phyloP scores from a whole-genome alignment of 768 basidiomycete genomes.

The Leucosporidium creatinivorum region DNA sequence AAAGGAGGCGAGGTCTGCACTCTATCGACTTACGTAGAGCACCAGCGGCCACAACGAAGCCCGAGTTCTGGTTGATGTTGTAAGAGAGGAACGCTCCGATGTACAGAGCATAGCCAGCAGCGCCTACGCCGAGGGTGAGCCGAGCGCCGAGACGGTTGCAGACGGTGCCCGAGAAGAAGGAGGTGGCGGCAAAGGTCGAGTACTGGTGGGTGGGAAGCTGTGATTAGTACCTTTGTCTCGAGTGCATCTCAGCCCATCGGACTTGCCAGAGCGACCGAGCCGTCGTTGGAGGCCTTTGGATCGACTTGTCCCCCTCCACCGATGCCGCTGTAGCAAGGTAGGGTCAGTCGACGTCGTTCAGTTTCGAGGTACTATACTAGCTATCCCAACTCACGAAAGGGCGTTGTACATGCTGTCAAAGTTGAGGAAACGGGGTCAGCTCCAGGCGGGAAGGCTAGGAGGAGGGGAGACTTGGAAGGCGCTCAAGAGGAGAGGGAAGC shows the following conservation, averaged over 20 bases:
- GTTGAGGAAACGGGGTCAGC: no score
- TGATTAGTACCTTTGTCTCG: no score
- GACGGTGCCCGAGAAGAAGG: constrained; percentile 63
- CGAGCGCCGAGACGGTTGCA: constrained; percentile 75
- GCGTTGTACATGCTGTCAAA: no score
- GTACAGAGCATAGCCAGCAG: constrained; percentile 60
- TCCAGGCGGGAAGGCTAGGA: not conserved
- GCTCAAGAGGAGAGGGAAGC: not conserved
- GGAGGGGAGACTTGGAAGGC: not conserved
- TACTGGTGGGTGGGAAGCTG: constrained; percentile 57
- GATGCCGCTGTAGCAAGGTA: constrained; percentile 44
- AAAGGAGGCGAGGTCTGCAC: no score
- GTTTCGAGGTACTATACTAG: no score
- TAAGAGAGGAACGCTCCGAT: constrained; percentile 45
- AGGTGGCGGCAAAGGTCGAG: constrained; percentile 54
- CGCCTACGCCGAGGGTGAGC: constrained; percentile 65
- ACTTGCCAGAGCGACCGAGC: constrained; percentile 36
- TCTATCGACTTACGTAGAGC: constrained; percentile 6
- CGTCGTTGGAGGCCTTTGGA: constrained; percentile 58
- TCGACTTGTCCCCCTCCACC: constrained; percentile 72
- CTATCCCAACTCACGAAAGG: no score
- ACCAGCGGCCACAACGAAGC: constrained; percentile 61
- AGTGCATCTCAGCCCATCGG: not conserved
- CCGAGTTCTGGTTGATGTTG: constrained; percentile 59
- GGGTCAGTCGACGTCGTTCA: no score